Conservation (phyloP, 148 eudicot genomes). For the Arbutus unedo region DNA sequence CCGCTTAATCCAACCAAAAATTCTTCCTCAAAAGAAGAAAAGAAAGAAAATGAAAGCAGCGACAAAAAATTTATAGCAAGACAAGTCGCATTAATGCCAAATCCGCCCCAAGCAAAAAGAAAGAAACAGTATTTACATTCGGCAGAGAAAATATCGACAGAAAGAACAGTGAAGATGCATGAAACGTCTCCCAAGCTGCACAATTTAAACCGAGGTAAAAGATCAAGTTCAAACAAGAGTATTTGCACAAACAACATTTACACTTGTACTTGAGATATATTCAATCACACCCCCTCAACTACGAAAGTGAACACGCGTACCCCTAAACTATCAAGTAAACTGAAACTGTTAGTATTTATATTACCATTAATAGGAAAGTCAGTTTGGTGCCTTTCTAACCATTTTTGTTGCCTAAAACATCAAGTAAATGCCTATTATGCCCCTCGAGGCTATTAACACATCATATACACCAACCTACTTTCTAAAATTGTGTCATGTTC, state of each 20-base stretch:
- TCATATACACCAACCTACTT: too few species aligned
- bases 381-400: too few species aligned
- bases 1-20: neutral
- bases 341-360: too few species aligned
- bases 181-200: neutral
- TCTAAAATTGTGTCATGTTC: neutral
- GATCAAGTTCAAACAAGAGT: neutral
- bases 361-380: too few species aligned
- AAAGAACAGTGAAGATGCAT: neutral
- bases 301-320: too few species aligned
- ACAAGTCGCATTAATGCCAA: neutral
- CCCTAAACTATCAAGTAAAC: too few species aligned
- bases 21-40: neutral
- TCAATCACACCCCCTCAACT: too few species aligned
- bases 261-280: too few species aligned
- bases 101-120: neutral
- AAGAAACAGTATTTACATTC: neutral
- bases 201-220: neutral
- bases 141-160: neutral
- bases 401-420: too few species aligned
- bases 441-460: too few species aligned
- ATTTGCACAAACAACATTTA: too few species aligned
- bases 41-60: neutral
- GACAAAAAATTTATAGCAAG: neutral
- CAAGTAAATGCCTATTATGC: too few species aligned